phyloP scores from a whole-genome alignment of 768 basidiomycete species.

The Kwoniella botswanensis region DNA sequence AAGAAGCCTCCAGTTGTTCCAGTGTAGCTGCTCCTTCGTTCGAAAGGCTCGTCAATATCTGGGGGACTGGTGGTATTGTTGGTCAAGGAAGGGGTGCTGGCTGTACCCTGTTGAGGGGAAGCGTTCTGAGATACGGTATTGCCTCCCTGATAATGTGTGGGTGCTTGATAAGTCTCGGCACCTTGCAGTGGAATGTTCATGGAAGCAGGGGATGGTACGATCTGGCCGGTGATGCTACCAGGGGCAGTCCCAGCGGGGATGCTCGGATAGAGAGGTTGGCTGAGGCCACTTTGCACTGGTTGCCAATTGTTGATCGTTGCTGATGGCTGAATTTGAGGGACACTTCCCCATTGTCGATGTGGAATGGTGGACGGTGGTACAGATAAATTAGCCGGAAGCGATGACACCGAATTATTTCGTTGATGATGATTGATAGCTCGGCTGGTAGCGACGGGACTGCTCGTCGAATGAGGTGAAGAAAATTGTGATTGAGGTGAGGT shows the following conservation, averaged over 20 bases:
- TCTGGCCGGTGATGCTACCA: constrained; percentile 12
- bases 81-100: constrained; percentile 44
- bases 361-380: not conserved
- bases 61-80: constrained; percentile 44
- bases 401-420: constrained; percentile 16
- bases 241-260: constrained; percentile 1
- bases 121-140: not conserved
- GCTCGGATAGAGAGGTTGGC: not conserved
- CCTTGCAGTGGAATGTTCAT: not conserved
- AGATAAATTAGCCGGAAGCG: constrained; percentile 11
- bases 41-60: constrained; percentile 35
- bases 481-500: constrained; percentile 41
- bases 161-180: not conserved
- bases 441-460: constrained; percentile 21
- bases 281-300: not conserved
- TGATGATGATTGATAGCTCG: constrained; percentile 7
- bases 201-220: constrained; percentile 3
- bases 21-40: constrained; percentile 26
- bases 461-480: constrained; percentile 36
- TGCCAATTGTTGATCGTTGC: not conserved
- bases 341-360: constrained; percentile 6
- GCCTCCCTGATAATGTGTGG: not conserved
- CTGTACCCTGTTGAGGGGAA: constrained; percentile 25
- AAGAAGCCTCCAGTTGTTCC: constrained; percentile 4
- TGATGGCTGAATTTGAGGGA: not conserved